Conservation (phyloP, 257 asterid species). For the Agastache rugosa region DNA sequence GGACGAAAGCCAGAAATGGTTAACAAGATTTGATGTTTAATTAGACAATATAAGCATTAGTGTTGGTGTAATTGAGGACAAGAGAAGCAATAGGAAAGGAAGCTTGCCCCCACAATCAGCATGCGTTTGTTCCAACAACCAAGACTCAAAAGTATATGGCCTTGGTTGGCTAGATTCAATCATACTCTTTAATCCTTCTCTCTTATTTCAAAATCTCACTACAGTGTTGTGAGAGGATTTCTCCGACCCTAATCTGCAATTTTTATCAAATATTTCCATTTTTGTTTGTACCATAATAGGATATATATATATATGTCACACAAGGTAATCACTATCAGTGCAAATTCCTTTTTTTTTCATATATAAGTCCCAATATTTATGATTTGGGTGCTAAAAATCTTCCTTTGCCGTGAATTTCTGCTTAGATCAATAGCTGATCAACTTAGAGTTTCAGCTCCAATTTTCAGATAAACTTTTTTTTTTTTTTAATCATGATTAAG, state of each 20-base stretch:
- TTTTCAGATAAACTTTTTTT: not conserved
- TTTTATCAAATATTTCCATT: not conserved
- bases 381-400: too few species aligned
- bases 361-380: not conserved
- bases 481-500: not conserved
- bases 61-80: slow-evolving; percentile 27
- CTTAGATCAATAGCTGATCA: too few species aligned
- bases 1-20: too few species aligned
- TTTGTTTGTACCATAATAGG: not conserved
- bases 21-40: not conserved
- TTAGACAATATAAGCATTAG: not conserved
- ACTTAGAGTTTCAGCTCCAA: too few species aligned
- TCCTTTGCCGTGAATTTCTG: not conserved
- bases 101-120: too few species aligned
- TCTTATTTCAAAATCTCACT: not conserved
- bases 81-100: too few species aligned
- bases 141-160: too few species aligned
- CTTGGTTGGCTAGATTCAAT: not conserved
- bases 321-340: not conserved
- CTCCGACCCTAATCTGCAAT: not conserved
- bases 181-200: not conserved
- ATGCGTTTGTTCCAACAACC: too few species aligned
- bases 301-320: not conserved
- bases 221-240: not conserved
- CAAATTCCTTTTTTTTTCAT: not conserved